These are phyloP conservation scores for Kurtzmaniella quercitrusa DNA, from an alignment of 1,139 yeast genomes.

Conservation along the genomic window DNA sequence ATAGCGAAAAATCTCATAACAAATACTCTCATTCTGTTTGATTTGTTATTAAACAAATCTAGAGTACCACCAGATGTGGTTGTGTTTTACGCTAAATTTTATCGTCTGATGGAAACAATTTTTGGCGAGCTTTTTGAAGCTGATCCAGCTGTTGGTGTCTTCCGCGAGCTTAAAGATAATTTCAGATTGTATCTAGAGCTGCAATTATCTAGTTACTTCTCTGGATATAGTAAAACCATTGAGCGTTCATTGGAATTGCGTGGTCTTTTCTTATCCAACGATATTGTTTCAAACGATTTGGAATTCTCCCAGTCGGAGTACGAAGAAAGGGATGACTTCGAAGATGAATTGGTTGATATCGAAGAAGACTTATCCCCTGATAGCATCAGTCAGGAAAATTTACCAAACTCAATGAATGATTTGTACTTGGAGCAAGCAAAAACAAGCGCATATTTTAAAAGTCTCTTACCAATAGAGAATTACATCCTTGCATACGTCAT, in stretches of 20 bases:
- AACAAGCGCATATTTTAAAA: slow-evolving; percentile 15
- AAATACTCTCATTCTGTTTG: slow-evolving; percentile 24
- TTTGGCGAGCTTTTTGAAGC: slow-evolving; percentile 20
- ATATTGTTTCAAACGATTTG: background rate
- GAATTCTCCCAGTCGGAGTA: slow-evolving; percentile 2
- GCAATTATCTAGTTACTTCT: slow-evolving; percentile 4
- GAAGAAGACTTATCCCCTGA: slow-evolving; percentile 13
- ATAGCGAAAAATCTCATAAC: slow-evolving; percentile 28
- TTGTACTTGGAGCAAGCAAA: slow-evolving; percentile 7
- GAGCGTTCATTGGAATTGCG: slow-evolving; percentile 9
- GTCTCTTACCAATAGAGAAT: slow-evolving; percentile 30
- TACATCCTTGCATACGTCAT: slow-evolving; percentile 32
- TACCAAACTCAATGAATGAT: background rate
- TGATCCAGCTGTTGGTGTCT: slow-evolving; percentile 17
- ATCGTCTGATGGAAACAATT: slow-evolving; percentile 25
- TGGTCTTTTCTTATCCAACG: slow-evolving; percentile 7
- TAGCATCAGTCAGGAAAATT: slow-evolving; percentile 1
- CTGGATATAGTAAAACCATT: slow-evolving; percentile 12
- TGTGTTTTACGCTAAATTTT: slow-evolving; percentile 34
- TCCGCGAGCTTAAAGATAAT: slow-evolving; percentile 20
- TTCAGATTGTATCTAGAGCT: slow-evolving; percentile 15
- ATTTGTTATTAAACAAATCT: slow-evolving; percentile 16
- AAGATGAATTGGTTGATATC: slow-evolving; percentile 8
- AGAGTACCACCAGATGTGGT: slow-evolving; percentile 6
- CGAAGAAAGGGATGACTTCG: slow-evolving; percentile 1